These are phyloP conservation scores for Colletotrichum destructivum DNA, from an alignment of 2,329 filamentous ascomycete genomes.

Conservation along the genomic window DNA sequence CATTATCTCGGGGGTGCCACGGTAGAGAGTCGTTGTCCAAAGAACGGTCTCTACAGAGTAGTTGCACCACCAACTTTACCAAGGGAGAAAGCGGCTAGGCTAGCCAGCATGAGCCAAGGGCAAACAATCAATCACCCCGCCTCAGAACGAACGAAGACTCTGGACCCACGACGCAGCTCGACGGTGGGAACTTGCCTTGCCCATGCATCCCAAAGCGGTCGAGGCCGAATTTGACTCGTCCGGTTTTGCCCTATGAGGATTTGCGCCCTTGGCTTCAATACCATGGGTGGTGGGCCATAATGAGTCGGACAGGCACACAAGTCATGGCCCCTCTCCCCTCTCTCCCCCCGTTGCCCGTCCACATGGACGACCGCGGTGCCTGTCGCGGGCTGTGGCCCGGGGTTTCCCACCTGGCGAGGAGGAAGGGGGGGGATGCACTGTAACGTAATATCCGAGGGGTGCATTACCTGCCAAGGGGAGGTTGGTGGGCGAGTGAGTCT, in stretches of 20 bases:
- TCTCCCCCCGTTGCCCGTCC: slow-evolving; percentile 8
- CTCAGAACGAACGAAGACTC: slow-evolving; percentile 19
- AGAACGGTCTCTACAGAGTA: background rate
- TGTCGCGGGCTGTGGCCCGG: slow-evolving; percentile 22
- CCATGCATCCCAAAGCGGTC: slow-evolving; percentile 26
- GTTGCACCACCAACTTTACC: too few relatives aligned
- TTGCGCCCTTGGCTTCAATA: slow-evolving; percentile 2
- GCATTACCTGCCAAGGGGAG: slow-evolving; percentile 8
- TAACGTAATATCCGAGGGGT: slow-evolving; percentile 42
- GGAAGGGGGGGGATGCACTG: slow-evolving; percentile 24
- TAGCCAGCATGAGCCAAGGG: background rate
- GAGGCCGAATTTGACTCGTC: slow-evolving; percentile 19
- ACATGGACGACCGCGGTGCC: slow-evolving; percentile 18
- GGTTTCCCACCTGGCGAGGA: slow-evolving; percentile 14
- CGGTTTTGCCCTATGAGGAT: slow-evolving; percentile 24
- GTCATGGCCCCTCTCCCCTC: background rate
- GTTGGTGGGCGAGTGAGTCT: slow-evolving; percentile 5
- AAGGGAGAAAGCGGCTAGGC: background rate
- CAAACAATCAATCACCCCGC: slow-evolving; percentile 3
- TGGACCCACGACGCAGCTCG: slow-evolving; percentile 29
- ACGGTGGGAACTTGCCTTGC: slow-evolving; percentile 18
- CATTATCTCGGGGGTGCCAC: background rate
- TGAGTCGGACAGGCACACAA: slow-evolving; percentile 3
- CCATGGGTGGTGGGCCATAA: background rate
- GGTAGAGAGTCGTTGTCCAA: too few relatives aligned